Evolutionary conservation across 768 basidiomycete species (phyloP).

Genomic region (Phylloporus scabripes): DNA sequence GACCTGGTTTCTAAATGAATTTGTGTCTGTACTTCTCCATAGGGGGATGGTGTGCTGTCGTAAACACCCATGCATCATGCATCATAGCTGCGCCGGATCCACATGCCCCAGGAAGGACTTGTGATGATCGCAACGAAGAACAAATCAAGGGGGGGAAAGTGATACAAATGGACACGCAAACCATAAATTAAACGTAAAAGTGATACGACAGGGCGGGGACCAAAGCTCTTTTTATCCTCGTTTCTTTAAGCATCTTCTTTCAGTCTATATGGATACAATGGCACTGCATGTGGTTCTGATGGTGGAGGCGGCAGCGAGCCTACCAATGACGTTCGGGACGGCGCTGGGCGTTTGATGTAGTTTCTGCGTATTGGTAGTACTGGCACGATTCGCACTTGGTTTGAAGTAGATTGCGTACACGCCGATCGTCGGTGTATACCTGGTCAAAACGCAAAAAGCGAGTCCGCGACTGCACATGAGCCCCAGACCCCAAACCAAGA

Average conservation of each 20-base stretch:
- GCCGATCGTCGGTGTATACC: slow-evolving; percentile 43
- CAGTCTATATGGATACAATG: not conserved
- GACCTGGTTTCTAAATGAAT: not conserved
- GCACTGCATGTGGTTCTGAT: slow-evolving; percentile 1
- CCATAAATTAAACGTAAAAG: not conserved
- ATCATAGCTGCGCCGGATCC: not conserved
- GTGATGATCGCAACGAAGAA: not conserved
- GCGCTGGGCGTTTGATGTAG: slow-evolving; percentile 30
- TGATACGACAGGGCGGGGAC: not conserved
- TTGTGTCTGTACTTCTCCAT: not conserved
- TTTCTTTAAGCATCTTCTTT: not conserved
- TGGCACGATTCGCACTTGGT: slow-evolving; percentile 56
- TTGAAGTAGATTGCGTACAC: slow-evolving; percentile 62
- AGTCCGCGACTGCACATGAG: slow-evolving; percentile 1
- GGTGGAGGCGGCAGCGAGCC: slow-evolving; percentile 1
- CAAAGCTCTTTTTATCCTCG: not conserved
- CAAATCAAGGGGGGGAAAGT: not conserved
- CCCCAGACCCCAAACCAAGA: not conserved
- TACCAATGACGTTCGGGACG: slow-evolving; percentile 22
- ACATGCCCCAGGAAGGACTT: not conserved
- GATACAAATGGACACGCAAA: not conserved
- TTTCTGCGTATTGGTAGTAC: slow-evolving; percentile 27
- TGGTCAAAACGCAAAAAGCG: slow-evolving; percentile 11
- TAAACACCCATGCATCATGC: not conserved
- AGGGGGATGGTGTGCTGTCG: too few relatives aligned